Conservation (phyloP, 139 green algal genomes). For the Chlorella vulgaris region DNA sequence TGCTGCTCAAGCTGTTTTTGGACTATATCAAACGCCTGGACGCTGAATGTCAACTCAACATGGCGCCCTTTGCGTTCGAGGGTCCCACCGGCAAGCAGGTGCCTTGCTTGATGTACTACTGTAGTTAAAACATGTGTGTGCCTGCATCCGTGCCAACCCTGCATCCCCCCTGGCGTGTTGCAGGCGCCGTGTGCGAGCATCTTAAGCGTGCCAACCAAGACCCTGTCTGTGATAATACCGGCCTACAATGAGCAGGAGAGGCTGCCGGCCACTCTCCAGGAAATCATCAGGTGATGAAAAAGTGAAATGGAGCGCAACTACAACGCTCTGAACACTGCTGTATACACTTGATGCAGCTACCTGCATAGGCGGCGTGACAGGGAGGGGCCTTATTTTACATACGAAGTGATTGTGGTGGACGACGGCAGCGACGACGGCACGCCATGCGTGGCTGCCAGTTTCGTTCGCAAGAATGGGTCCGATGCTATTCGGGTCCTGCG, state of each 20-base stretch:
- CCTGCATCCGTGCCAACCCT: too few relatives aligned
- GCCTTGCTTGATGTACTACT: too few relatives aligned
- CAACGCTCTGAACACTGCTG: neutral
- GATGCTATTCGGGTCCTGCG: slow-evolving; percentile 85
- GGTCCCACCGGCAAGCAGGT: too few relatives aligned
- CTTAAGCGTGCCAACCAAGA: slow-evolving; percentile 69
- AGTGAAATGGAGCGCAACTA: neutral
- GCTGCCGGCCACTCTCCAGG: slow-evolving; percentile 78
- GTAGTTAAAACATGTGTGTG: neutral
- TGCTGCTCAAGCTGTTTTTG: too few relatives aligned
- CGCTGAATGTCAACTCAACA: too few relatives aligned
- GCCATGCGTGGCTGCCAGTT: slow-evolving; percentile 58
- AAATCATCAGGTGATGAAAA: slow-evolving; percentile 64
- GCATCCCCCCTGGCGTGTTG: too few relatives aligned
- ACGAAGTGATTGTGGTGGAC: slow-evolving; percentile 96
- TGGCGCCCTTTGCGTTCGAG: too few relatives aligned
- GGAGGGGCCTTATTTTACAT: slow-evolving; percentile 83
- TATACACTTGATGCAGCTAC: slow-evolving; percentile 52
- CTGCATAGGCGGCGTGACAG: slow-evolving; percentile 67
- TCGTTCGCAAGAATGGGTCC: slow-evolving; percentile 69
- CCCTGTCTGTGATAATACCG: slow-evolving; percentile 83
- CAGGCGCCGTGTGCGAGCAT: slow-evolving; percentile 70
- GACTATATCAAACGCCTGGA: too few relatives aligned
- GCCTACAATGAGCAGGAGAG: slow-evolving; percentile 96
- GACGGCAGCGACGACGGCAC: slow-evolving; percentile 93